Percentiles rank a stretch among this genome's conserved stretches.
Evolutionary conservation across 345 rosid genomes (phyloP).

Genomic region (Durio zibethinus): DNA sequence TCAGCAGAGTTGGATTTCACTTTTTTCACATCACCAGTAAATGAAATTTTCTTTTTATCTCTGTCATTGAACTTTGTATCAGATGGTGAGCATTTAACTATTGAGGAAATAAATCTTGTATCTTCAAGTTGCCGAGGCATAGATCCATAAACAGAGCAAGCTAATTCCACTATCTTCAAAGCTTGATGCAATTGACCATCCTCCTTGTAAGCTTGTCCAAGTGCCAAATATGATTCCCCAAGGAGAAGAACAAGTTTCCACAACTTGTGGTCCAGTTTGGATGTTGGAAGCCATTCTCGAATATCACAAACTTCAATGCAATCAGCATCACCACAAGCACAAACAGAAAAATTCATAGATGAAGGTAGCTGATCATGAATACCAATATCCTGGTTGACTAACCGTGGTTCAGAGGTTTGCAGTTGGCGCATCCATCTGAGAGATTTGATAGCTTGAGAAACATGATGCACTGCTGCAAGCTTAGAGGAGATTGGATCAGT

Average conservation of each 20-base stretch:
- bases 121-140: slow-evolving; percentile 84
- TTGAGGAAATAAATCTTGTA: slow-evolving; percentile 64
- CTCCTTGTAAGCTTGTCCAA: slow-evolving; percentile 83
- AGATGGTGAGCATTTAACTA: slow-evolving; percentile 38
- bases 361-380: slow-evolving; percentile 37
- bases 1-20: slow-evolving; percentile 35
- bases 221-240: slow-evolving; percentile 88
- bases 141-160: slow-evolving; percentile 83
- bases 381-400: slow-evolving; percentile 26
- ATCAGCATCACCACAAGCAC: slow-evolving; percentile 93
- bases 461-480: slow-evolving; percentile 84
- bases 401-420: slow-evolving; percentile 49
- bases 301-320: slow-evolving; percentile 98
- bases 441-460: slow-evolving; percentile 95
- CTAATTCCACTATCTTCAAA: slow-evolving; percentile 73
- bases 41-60: slow-evolving; percentile 27
- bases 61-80: slow-evolving; percentile 24
- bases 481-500: slow-evolving; percentile 70
- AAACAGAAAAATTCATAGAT: slow-evolving; percentile 50
- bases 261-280: slow-evolving; percentile 71
- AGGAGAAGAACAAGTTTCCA: slow-evolving; percentile 98
- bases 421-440: slow-evolving; percentile 88
- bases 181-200: slow-evolving; percentile 80
- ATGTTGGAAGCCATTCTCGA: slow-evolving; percentile 89
- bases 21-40: slow-evolving; percentile 31